A percentile compares a stretch with the other conserved stretches of the same genome.
These are phyloP conservation scores for Apiotrichum domesticum DNA, from an alignment of 1,284 basidiomycete species.

Conservation along the genomic window DNA sequence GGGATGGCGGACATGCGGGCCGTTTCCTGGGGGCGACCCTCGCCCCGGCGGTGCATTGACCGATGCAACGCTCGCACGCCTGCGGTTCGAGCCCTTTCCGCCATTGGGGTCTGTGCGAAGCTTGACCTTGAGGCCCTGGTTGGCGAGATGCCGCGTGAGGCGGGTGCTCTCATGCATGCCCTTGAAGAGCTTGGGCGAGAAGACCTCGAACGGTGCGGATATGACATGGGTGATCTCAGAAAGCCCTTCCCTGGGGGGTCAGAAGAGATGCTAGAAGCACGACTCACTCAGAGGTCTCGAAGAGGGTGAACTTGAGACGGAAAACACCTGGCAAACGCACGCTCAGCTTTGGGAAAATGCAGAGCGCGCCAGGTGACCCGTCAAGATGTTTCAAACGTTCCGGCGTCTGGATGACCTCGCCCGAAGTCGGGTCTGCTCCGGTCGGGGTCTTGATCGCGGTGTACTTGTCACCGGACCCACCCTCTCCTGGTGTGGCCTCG, in stretches of 20 bases:
- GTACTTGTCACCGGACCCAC: constrained; percentile 18
- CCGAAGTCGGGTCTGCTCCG: constrained; percentile 45
- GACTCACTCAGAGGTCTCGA: constrained; percentile 42
- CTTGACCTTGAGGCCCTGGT: constrained; percentile 48
- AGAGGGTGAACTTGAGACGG: constrained; percentile 43
- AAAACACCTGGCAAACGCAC: constrained; percentile 46
- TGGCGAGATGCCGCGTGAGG: constrained; percentile 45
- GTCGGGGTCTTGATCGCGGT: constrained; percentile 38
- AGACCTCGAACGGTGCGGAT: constrained; percentile 46
- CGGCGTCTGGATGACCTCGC: constrained; percentile 45
- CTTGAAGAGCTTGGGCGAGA: constrained; percentile 48
- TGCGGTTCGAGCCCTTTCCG: constrained; percentile 19
- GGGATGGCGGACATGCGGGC: background rate
- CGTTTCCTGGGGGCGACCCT: background rate
- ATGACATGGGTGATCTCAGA: constrained; percentile 35
- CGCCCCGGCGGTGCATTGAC: background rate
- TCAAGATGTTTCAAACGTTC: constrained; percentile 42
- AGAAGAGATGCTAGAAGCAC: background rate
- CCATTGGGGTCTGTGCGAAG: constrained; percentile 40
- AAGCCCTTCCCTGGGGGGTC: constrained; percentile 24
- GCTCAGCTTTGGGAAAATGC: constrained; percentile 47
- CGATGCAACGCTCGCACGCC: constrained; percentile 6
- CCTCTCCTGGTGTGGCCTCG: constrained; percentile 9
- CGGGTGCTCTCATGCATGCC: constrained; percentile 47
- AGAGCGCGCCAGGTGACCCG: constrained; percentile 36